These are phyloP conservation scores for Serendipita sp. DNA, from an alignment of 768 basidiomycete genomes.

Conservation along the genomic window DNA sequence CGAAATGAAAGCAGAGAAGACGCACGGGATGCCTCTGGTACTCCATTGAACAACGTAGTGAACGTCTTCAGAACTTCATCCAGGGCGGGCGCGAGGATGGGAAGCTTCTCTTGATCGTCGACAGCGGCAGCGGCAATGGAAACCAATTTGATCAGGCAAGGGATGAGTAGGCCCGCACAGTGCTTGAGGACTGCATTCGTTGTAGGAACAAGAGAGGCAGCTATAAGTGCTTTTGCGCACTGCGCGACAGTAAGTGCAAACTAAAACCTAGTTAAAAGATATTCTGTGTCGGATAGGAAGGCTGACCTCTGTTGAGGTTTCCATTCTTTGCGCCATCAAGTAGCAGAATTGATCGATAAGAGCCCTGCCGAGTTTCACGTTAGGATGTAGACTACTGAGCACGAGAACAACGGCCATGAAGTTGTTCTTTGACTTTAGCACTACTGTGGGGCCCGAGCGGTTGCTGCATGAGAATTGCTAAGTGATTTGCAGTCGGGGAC, in stretches of 20 bases:
- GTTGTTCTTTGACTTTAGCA: slow-evolving; percentile 80
- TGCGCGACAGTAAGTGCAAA: slow-evolving; percentile 73
- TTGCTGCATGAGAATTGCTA: slow-evolving; percentile 34
- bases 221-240: slow-evolving; percentile 70
- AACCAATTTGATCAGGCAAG: slow-evolving; percentile 66
- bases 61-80: slow-evolving; percentile 77
- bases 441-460: slow-evolving; percentile 56
- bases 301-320: slow-evolving; percentile 50
- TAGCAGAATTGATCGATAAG: slow-evolving; percentile 76
- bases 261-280: slow-evolving; percentile 24
- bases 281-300: neutral
- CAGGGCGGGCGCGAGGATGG: slow-evolving; percentile 42
- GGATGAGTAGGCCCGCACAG: slow-evolving; percentile 55
- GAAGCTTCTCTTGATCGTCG: slow-evolving; percentile 39
- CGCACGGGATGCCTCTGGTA: slow-evolving; percentile 49
- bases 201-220: slow-evolving; percentile 38
- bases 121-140: slow-evolving; percentile 47
- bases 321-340: slow-evolving; percentile 64
- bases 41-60: slow-evolving; percentile 38
- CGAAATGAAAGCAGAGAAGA: slow-evolving; percentile 8
- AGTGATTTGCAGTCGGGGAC: neutral
- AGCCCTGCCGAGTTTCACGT: slow-evolving; percentile 48
- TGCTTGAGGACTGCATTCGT: slow-evolving; percentile 53
- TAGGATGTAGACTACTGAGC: slow-evolving; percentile 57
- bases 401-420: slow-evolving; percentile 73